phyloP scores from a whole-genome alignment of 2,329 filamentous ascomycete genomes.

The Penicillium nordicum region DNA sequence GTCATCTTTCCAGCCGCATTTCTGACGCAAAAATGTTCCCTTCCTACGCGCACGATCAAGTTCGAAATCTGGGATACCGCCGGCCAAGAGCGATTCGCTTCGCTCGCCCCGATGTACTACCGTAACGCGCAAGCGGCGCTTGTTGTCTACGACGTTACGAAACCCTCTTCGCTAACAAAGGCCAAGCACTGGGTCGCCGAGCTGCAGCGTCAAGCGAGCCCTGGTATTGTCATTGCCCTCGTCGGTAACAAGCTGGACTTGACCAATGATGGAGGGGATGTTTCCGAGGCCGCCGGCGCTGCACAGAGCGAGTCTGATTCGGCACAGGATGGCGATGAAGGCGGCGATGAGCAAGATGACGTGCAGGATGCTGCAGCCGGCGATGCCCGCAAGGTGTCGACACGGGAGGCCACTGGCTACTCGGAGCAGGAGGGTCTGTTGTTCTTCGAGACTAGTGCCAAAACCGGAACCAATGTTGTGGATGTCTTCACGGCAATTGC shows the following conservation, averaged over 20 bases:
- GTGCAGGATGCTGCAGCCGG: constrained; percentile 61
- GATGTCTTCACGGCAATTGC: constrained; percentile 98
- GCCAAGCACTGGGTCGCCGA: constrained; percentile 99
- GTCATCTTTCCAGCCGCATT: constrained; percentile 69
- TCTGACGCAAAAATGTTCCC: constrained; percentile 96
- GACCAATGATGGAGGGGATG: constrained; percentile 58
- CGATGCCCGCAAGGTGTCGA: constrained; percentile 82
- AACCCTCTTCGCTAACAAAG: constrained; percentile 90
- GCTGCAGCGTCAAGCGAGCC: constrained; percentile 90
- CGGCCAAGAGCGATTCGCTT: constrained; percentile 95
- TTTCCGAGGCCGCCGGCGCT: constrained; percentile 23
- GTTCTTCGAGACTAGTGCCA: constrained; percentile 98
- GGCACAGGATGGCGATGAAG: constrained; percentile 36
- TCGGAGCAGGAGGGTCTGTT: constrained; percentile 90
- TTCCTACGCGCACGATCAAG: constrained; percentile 73
- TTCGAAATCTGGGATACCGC: constrained; percentile 99
- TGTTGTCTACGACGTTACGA: constrained; percentile 97
- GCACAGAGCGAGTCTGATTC: constrained; percentile 41
- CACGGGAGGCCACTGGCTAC: constrained; percentile 87
- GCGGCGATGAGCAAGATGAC: constrained; percentile 49
- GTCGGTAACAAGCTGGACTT: constrained; percentile 97
- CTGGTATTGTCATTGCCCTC: constrained; percentile 93
- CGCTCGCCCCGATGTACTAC: constrained; percentile 98
- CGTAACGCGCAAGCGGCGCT: constrained; percentile 96
- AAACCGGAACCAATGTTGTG: constrained; percentile 89